Percentiles rank a stretch among this genome's conserved stretches.
These are phyloP conservation scores for Takashimella tepidaria DNA, from an alignment of 1,284 basidiomycete genomes.

Conservation along the genomic window DNA sequence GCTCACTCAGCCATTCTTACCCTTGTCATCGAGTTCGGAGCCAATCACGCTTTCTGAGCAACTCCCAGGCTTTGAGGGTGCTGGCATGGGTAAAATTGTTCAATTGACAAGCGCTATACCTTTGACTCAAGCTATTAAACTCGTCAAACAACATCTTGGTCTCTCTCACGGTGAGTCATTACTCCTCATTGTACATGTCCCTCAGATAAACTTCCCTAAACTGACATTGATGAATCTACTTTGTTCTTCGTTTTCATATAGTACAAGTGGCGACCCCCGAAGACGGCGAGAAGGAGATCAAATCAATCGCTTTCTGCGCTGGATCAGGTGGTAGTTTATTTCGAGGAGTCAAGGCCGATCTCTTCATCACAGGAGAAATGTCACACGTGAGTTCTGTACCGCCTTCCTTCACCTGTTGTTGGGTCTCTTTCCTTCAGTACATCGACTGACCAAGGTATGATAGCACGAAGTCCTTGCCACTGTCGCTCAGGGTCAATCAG, in stretches of 20 bases:
- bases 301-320: constrained; percentile 71
- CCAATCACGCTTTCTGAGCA: constrained; percentile 22
- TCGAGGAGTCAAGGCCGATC: constrained; percentile 63
- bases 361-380: constrained; percentile 91
- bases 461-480: constrained; percentile 79
- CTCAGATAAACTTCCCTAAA: not conserved
- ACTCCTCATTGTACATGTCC: not conserved
- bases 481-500: constrained; percentile 63
- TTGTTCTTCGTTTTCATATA: constrained; percentile 37
- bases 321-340: constrained; percentile 66
- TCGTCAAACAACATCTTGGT: constrained; percentile 65
- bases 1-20: not conserved
- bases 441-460: constrained; percentile 10
- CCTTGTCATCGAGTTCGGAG: constrained; percentile 12
- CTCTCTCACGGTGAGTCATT: constrained; percentile 58
- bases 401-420: not conserved
- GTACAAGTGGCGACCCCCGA: constrained; percentile 68
- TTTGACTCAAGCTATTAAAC: constrained; percentile 57
- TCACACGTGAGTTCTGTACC: constrained; percentile 58
- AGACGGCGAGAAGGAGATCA: constrained; percentile 18
- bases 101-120: constrained; percentile 47
- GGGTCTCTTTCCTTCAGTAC: no score
- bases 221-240: no score
- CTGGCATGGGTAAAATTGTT: constrained; percentile 66
- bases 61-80: constrained; percentile 43